Conservation (phyloP, 2,329 filamentous ascomycete species). For the Aureobasidium sp. region DNA sequence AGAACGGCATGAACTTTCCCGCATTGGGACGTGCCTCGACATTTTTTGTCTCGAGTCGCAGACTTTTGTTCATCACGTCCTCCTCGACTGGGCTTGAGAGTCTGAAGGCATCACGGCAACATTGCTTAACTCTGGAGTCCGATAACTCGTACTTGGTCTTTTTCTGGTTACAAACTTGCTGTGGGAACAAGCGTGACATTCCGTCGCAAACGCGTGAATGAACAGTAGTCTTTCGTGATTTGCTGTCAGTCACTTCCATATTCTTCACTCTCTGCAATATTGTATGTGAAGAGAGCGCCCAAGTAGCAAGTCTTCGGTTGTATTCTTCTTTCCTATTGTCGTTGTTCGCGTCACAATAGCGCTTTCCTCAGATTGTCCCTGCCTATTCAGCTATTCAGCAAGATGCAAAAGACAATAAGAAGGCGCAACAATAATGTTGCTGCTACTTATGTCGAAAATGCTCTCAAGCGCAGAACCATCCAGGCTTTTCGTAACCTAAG, state of each 20-base stretch:
- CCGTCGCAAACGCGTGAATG: not conserved
- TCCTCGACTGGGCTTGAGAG: not conserved
- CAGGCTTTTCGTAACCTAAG: slow-evolving; percentile 1
- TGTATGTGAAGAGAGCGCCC: not conserved
- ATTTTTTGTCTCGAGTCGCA: slow-evolving; percentile 2
- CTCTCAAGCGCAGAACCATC: not conserved
- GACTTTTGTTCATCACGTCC: slow-evolving; percentile 6
- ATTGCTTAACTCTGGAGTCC: not conserved
- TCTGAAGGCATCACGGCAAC: not conserved
- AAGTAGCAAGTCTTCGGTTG: not conserved
- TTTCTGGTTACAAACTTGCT: not conserved
- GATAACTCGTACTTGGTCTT: not conserved
- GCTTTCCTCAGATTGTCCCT: not conserved
- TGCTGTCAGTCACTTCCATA: not conserved
- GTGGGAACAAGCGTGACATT: not conserved
- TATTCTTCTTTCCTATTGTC: slow-evolving; percentile 4
- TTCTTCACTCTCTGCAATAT: not conserved
- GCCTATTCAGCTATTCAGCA: not conserved
- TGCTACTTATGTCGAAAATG: not conserved
- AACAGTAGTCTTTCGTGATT: slow-evolving; percentile 11
- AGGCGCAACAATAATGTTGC: slow-evolving; percentile 12
- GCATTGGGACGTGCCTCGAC: not conserved
- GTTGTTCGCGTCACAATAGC: not conserved
- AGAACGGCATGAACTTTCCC: not conserved
- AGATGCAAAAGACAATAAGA: not conserved